Evolutionary conservation across 768 basidiomycete species (phyloP), one percentile per base, ranked within the genome.

Genomic region (Lentinula edodes): DNA sequence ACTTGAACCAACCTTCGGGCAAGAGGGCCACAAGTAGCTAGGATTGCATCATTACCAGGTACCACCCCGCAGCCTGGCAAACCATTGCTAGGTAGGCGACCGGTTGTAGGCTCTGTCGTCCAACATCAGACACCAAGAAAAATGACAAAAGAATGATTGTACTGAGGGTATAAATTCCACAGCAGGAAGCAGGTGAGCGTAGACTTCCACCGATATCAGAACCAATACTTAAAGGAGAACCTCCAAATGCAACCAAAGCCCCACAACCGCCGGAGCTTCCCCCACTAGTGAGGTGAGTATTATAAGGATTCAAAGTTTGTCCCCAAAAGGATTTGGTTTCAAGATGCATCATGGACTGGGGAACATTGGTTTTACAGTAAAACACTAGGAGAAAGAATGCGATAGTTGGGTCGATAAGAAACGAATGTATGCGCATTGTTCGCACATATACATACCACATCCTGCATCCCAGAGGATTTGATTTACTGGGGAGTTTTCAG

Each of bases 181-280:
- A 66, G 7, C 60, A 61, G 16, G 62, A 62, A 9, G 73, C 71
- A 16, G 75, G 65, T 15, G 75, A 74, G 12, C 75, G 75, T 38
- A 73, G 54, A 55, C 70, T 72, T 5, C 76, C 76, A 20, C 74
- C 69, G 50, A 76, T 72, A 63, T 68, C 70, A 16, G 75, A 77
- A 34, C 80, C 79, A 28, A 81, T 68, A 6, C 82, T 78, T 34
- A 83, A 63, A 34, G 76, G 76, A 20, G 75, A 73, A 36, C 81
- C 81, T 39, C 75, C 75, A 58, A 83, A 63, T 4, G 80, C 80
- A 2, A 83, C 57, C 1, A 83, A 65, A 0, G 83, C 80, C 5
- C 75, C 73, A 67, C 82, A 83, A 36, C 83, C 83, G 6, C 83
- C 83, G 2, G 78, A 78, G 9, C 80, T 82, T n/a, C 83, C 83